Evolutionary conservation across 1,284 basidiomycete genomes (phyloP).

Genomic region (Pseudozyma flocculosa): DNA sequence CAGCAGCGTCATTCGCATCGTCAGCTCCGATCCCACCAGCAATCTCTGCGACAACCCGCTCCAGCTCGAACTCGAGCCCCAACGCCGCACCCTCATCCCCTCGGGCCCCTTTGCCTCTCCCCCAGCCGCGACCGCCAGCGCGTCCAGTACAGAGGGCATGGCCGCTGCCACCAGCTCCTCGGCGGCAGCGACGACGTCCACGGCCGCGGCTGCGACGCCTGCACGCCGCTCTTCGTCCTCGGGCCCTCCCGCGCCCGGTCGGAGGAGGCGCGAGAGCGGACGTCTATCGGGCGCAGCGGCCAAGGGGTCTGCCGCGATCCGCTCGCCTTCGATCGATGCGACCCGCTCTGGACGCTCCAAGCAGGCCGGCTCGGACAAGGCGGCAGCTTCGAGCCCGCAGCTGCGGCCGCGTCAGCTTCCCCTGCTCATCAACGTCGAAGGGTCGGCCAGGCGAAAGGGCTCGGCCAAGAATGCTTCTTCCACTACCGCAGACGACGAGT

Average conservation of each 20-base stretch:
- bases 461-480: no score
- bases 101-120: not conserved
- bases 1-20: slow-evolving; percentile 39
- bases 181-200: no score
- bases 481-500: not conserved
- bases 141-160: no score
- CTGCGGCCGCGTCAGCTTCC: no score
- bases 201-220: not conserved
- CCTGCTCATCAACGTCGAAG: no score
- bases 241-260: not conserved
- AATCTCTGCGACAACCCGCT: slow-evolving; percentile 38
- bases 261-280: slow-evolving; percentile 1
- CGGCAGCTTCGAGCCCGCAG: not conserved
- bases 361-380: not conserved
- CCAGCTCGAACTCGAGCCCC: slow-evolving; percentile 37
- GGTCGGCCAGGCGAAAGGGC: not conserved
- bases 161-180: not conserved
- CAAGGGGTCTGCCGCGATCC: not conserved
- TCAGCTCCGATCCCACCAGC: slow-evolving; percentile 46
- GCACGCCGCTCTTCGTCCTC: not conserved
- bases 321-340: not conserved
- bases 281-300: not conserved
- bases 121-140: not conserved
- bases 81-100: not conserved
- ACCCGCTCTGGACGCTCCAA: not conserved